Percentiles rank a stretch among this genome's conserved stretches.
phyloP scores from a whole-genome alignment of 495 filamentous ascomycete genomes.

The Talaromyces proteolyticus region DNA sequence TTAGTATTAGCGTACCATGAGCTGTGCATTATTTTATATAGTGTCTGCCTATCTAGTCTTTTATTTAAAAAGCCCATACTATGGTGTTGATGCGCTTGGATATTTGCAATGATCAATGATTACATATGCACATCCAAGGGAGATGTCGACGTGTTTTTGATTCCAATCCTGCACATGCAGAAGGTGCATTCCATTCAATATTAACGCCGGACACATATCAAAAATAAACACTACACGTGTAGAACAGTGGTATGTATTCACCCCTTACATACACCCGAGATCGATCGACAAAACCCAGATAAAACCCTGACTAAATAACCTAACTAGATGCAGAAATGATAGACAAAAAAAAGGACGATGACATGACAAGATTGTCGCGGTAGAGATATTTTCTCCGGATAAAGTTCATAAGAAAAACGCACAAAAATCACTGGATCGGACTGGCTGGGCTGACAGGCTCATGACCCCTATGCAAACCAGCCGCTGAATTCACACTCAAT shows the following conservation, averaged over 20 bases:
- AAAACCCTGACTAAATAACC: neutral
- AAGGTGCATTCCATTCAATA: neutral
- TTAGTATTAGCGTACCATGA: constrained; percentile 61
- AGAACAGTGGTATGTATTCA: no score
- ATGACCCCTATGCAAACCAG: neutral
- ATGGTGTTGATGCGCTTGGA: no score
- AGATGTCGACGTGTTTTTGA: neutral
- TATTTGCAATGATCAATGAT: no score
- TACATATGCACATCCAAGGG: neutral
- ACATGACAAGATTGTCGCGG: no score
- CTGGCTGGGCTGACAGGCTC: neutral
- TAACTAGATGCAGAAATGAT: neutral
- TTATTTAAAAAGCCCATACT: no score
- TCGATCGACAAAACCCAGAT: neutral
- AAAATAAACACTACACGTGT: no score
- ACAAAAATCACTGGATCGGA: neutral
- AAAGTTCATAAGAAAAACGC: neutral
- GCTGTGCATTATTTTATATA: no score
- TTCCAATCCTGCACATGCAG: neutral
- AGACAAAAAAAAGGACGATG: neutral
- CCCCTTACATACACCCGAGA: neutral
- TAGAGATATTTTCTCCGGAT: neutral
- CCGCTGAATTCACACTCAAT: neutral
- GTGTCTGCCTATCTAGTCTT: no score
- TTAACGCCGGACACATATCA: neutral